A percentile compares a stretch with the other conserved stretches of the same genome.
Evolutionary conservation across 805 yeast species (phyloP).

Genomic region (Sungouiella blattae): DNA sequence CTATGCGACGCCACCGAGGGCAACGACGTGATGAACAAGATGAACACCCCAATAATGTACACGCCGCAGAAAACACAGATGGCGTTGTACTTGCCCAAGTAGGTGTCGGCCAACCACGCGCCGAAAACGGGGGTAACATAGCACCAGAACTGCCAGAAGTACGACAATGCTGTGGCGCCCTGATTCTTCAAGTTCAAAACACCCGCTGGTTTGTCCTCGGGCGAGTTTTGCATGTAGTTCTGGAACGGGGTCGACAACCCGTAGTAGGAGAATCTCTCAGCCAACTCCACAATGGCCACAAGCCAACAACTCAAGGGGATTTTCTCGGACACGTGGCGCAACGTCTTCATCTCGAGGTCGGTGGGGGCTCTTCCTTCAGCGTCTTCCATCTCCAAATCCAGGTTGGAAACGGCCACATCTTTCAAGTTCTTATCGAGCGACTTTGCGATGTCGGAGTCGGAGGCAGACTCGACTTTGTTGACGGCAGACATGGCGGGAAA

Average conservation of each 20-base stretch:
- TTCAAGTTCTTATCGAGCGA: too few relatives aligned
- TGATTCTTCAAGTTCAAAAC: constrained; percentile 7
- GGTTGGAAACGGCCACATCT: too few relatives aligned
- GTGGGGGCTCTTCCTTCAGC: constrained; percentile 4
- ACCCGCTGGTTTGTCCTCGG: constrained; percentile 10
- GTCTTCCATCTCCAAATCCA: constrained; percentile 5
- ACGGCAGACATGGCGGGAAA: too few relatives aligned
- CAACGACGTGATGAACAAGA: constrained; percentile 1
- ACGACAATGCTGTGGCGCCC: constrained; percentile 12
- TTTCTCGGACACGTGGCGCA: constrained; percentile 3
- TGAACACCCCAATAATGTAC: constrained; percentile 1
- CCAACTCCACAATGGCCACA: constrained; percentile 13
- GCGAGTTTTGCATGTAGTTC: constrained; percentile 13
- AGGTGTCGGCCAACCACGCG: constrained; percentile 8
- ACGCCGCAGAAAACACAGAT: background rate
- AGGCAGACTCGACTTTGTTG: too few relatives aligned
- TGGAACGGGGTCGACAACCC: constrained; percentile 16
- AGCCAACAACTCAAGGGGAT: constrained; percentile 14
- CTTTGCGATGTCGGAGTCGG: too few relatives aligned
- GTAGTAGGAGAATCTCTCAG: constrained; percentile 13
- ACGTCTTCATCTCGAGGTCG: constrained; percentile 1
- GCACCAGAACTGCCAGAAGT: constrained; percentile 15
- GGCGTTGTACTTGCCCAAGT: constrained; percentile 1
- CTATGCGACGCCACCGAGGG: background rate
- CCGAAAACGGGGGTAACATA: constrained; percentile 11